phyloP scores from a whole-genome alignment of 2,329 filamentous ascomycete species.

The Exophiala aquamarina region DNA sequence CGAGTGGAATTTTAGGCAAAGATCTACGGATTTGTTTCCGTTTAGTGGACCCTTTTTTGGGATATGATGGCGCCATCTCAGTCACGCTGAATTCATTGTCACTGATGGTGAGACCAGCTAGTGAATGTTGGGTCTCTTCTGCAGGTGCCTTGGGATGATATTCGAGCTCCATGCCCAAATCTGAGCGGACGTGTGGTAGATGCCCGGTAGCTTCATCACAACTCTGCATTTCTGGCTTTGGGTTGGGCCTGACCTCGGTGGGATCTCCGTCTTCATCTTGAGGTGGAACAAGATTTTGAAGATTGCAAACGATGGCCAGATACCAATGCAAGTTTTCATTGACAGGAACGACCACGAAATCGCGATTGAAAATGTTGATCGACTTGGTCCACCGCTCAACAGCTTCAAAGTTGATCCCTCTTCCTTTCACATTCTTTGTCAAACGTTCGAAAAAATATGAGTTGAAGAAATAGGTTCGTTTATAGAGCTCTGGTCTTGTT shows the following conservation, averaged over 20 bases:
- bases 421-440: conserved; percentile 56
- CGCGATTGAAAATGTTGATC: conserved; percentile 78
- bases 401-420: conserved; percentile 74
- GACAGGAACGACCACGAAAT: conserved; percentile 89
- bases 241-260: conserved; percentile 1
- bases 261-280: conserved; percentile 10
- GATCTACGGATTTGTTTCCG: conserved; percentile 30
- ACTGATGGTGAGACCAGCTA: conserved; percentile 12
- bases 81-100: conserved; percentile 16
- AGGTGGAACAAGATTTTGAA: conserved; percentile 35
- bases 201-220: conserved; percentile 10
- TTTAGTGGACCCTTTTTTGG: conserved; percentile 33
- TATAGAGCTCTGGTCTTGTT: conserved; percentile 56
- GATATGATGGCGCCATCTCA: conserved; percentile 6
- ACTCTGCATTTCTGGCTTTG: not conserved
- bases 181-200: not conserved
- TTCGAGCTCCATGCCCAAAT: not conserved
- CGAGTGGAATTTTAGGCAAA: conserved; percentile 47
- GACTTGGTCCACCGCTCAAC: conserved; percentile 87
- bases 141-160: conserved; percentile 1
- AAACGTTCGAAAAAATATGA: conserved; percentile 82
- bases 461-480: conserved; percentile 83
- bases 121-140: conserved; percentile 16
- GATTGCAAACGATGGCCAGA: conserved; percentile 90
- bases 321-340: conserved; percentile 91